Evolutionary conservation across 305 asterid species (phyloP).

Genomic region (Fraxinus paxiana): DNA sequence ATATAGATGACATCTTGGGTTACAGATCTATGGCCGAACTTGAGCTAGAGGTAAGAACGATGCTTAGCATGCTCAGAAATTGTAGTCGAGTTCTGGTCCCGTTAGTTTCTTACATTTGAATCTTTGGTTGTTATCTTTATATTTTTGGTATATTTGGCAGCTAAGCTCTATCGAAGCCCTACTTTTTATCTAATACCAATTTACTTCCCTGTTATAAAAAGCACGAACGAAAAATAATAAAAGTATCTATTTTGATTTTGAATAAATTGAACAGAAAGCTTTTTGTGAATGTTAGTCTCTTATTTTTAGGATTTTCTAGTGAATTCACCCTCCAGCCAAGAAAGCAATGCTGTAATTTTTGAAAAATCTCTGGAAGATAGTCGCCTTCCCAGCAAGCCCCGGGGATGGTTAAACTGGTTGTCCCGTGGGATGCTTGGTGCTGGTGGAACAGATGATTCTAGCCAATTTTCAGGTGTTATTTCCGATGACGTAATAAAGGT

Average conservation of each 20-base stretch:
- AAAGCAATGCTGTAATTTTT: constrained; percentile 42
- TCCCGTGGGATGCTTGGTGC: constrained; percentile 99
- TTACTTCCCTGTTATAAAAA: constrained; percentile 16
- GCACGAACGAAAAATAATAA: constrained; percentile 11
- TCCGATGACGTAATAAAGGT: constrained; percentile 94
- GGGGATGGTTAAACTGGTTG: constrained; percentile 98
- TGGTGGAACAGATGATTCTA: constrained; percentile 86
- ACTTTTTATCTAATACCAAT: constrained; percentile 10
- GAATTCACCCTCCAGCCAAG: constrained; percentile 41
- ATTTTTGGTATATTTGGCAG: constrained; percentile 5
- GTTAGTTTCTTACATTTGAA: constrained; percentile 11
- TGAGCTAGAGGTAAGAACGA: constrained; percentile 60
- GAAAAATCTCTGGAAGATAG: constrained; percentile 63
- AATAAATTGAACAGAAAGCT: constrained; percentile 7
- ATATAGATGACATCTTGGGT: constrained; percentile 74
- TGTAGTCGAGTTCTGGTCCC: constrained; percentile 15
- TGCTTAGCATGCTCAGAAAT: constrained; percentile 11
- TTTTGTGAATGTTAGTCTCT: constrained; percentile 17
- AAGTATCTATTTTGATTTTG: constrained; percentile 8
- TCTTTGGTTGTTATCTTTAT: background rate
- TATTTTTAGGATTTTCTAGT: constrained; percentile 64
- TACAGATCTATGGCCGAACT: constrained; percentile 84
- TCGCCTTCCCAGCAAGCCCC: constrained; percentile 63
- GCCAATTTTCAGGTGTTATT: constrained; percentile 87
- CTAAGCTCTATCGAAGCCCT: constrained; percentile 3